Evolutionary conservation across 805 yeast species (phyloP).

Genomic region (Ogataea ganodermae): DNA sequence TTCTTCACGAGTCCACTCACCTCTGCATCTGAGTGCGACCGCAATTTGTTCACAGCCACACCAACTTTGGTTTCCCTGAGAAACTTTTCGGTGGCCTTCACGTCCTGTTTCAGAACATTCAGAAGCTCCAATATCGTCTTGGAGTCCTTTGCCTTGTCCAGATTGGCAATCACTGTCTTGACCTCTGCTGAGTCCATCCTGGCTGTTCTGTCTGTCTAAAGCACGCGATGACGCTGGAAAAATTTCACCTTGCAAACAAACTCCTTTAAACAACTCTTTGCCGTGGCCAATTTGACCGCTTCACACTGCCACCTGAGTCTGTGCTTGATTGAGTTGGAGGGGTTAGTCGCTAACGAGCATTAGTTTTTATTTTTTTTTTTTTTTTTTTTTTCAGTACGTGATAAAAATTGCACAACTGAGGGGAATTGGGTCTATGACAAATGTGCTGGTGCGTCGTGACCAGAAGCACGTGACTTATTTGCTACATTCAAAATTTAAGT

Average conservation of each 20-base stretch:
- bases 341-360: too few relatives aligned
- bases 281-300: not conserved
- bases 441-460: not conserved
- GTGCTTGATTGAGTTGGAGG: too few relatives aligned
- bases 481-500: too few relatives aligned
- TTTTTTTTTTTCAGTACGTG: not conserved
- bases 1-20: conserved; percentile 72
- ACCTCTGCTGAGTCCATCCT: conserved; percentile 75
- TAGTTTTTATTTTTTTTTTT: too few relatives aligned
- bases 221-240: too few relatives aligned
- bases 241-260: too few relatives aligned
- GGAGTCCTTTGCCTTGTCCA: conserved; percentile 73
- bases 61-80: conserved; percentile 96
- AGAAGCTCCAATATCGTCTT: conserved; percentile 68
- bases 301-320: not conserved
- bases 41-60: conserved; percentile 87
- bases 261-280: too few relatives aligned
- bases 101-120: conserved; percentile 64
- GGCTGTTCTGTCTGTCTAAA: not conserved
- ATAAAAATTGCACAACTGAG: conserved; percentile 41
- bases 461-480: not conserved
- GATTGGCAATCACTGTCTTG: conserved; percentile 61
- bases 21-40: conserved; percentile 67
- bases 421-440: not conserved
- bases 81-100: conserved; percentile 80